Conservation (phyloP, 2,329 filamentous ascomycete species). For the Botrytis porri region DNA sequence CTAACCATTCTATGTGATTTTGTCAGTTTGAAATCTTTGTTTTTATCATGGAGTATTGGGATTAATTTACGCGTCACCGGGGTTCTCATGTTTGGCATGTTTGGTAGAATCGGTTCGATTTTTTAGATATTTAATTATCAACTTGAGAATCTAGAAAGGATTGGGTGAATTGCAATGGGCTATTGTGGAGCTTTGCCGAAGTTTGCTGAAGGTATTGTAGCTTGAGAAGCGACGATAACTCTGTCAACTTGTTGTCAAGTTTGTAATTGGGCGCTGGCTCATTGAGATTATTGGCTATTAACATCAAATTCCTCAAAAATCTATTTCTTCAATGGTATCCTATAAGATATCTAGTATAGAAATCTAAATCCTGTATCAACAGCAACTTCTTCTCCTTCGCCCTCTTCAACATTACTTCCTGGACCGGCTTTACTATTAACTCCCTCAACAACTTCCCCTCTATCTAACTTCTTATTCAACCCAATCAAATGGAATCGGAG, state of each 20-base stretch:
- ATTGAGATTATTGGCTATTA: neutral
- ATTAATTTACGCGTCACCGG: constrained; percentile 18
- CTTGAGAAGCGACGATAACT: neutral
- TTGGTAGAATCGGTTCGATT: neutral
- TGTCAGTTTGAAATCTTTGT: neutral
- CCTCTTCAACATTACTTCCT: constrained; percentile 3
- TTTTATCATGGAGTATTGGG: neutral
- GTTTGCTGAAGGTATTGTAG: neutral
- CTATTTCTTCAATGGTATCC: neutral
- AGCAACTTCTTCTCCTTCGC: constrained; percentile 11
- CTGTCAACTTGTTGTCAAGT: neutral
- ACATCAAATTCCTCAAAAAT: neutral
- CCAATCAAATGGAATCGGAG: constrained; percentile 61
- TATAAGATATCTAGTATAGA: neutral
- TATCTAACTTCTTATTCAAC: constrained; percentile 68
- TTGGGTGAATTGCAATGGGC: constrained; percentile 2
- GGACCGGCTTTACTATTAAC: constrained; percentile 24
- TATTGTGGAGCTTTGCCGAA: neutral
- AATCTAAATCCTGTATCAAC: constrained; percentile 17
- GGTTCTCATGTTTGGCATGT: constrained; percentile 12
- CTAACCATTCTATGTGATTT: constrained; percentile 24
- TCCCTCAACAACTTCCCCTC: constrained; percentile 51
- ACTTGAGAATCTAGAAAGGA: neutral
- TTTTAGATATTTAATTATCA: neutral
- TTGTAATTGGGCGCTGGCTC: too few species aligned